These are phyloP conservation scores for Areca catechu DNA, from an alignment of 176 grass and related monocot species.

Conservation along the genomic window DNA sequence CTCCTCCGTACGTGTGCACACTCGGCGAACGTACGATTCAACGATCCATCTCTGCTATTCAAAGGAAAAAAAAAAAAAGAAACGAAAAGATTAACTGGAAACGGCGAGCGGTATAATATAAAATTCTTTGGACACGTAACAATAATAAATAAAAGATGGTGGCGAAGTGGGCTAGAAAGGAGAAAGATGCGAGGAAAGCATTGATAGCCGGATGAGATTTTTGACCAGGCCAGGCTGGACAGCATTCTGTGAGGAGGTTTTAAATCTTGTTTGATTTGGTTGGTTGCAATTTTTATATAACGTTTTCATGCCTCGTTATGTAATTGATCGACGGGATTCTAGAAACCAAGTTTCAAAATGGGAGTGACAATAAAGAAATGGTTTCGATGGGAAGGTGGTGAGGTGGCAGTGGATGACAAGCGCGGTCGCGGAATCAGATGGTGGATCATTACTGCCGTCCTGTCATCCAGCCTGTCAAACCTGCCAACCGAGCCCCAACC, in stretches of 20 bases:
- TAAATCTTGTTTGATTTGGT: too few relatives aligned
- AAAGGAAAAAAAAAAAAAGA: background rate
- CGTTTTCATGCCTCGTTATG: background rate
- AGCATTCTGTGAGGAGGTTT: conserved; percentile 2
- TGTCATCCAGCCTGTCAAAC: conserved; percentile 22
- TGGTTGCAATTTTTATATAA: background rate
- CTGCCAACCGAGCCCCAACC: background rate
- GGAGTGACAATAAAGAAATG: background rate
- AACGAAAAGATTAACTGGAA: too few relatives aligned
- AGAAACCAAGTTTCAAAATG: background rate
- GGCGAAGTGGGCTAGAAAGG: background rate
- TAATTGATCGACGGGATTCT: conserved; percentile 1
- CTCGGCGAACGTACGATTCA: conserved; percentile 11
- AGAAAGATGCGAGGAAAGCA: background rate
- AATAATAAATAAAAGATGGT: background rate
- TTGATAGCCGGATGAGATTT: background rate
- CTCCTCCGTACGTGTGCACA: conserved; percentile 20
- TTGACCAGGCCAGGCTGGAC: conserved; percentile 39
- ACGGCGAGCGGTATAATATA: background rate
- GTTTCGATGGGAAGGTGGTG: background rate
- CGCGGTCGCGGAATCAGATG: conserved; percentile 36
- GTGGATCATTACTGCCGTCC: conserved; percentile 24
- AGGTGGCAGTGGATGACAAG: conserved; percentile 25
- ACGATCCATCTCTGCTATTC: conserved; percentile 6
- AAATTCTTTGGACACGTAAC: background rate